Evolutionary conservation across 768 basidiomycete species (phyloP), one percentile per base, ranked within the genome.

Genomic region (Calocybe cyanea): DNA sequence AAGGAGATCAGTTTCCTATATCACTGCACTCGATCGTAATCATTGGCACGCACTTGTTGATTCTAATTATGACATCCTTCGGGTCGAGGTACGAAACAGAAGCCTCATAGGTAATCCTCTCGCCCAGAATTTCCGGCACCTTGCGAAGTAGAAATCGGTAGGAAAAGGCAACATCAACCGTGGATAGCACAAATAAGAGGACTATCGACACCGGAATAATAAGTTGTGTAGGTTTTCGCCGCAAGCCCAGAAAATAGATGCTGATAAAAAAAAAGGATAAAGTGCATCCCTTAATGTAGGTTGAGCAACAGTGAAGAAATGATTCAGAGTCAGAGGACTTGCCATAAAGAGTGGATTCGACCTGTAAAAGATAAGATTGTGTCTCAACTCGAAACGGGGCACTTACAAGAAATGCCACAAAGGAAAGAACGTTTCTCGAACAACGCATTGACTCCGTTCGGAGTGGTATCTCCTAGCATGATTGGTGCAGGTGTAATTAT

Each of bases 321-420:
- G 15, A n/a, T n/a, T n/a, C n/a, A n/a, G 21, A 23, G 13, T 18
- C 10, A 14, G 7, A 17, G 13, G 28, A 38, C 56, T 15, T 37
- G 61, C 63, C 64, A 28, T 64, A 66, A 1, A 64, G 50, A n/a
- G 63, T 47, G 32, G 54, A 50, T 45, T 66, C 63, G 13, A 53
- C 57, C 63, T 66, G 19, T 3, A 20, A n/a, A 7, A 17, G 30
- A 21, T 28, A 15, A 19, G 19, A 43, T 13, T 44, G 25, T 40
- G 28, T 32, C 15, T 37, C 31, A 39, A 25, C 15, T 30, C 11
- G 25, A 28, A 28, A 5, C 5, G 25, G 33, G n/a, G n/a, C n/a
- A 30, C 41, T n/a, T 43, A 51, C 23, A 7, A 31, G 20, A 17
- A 36, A 3, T 36, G 57, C 51, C 24, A 50, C 47, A 32, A 54